Evolutionary conservation across 805 yeast genomes (phyloP).

Genomic region (Candida odintsovae): DNA sequence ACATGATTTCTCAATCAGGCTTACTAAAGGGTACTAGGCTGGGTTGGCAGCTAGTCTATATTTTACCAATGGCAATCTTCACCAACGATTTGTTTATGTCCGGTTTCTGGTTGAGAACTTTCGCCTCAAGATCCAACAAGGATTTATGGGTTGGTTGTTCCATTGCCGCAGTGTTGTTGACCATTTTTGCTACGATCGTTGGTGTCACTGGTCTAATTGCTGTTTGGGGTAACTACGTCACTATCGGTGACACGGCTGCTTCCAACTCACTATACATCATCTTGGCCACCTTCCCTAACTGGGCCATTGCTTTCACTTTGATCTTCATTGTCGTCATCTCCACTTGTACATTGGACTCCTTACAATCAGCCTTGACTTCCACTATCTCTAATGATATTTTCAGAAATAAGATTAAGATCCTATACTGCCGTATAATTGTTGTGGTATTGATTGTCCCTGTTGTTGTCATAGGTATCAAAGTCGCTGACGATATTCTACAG

Average conservation of each 20-base stretch:
- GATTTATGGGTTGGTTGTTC: constrained; percentile 73
- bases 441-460: constrained; percentile 79
- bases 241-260: constrained; percentile 43
- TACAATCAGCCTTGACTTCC: constrained; percentile 85
- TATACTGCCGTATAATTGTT: constrained; percentile 66
- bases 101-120: constrained; percentile 92
- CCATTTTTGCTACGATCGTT: constrained; percentile 59
- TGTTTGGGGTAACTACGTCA: constrained; percentile 76
- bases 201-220: constrained; percentile 86
- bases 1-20: constrained; percentile 59
- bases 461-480: constrained; percentile 75
- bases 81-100: constrained; percentile 88
- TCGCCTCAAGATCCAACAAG: constrained; percentile 74
- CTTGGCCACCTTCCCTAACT: constrained; percentile 66
- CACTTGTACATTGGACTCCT: constrained; percentile 84
- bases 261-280: constrained; percentile 68
- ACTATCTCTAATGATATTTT: constrained; percentile 86
- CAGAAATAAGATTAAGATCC: constrained; percentile 66
- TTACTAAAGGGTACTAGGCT: constrained; percentile 60
- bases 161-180: constrained; percentile 64
- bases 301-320: constrained; percentile 81
- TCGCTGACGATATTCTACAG: constrained; percentile 77
- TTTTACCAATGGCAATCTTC: constrained; percentile 77
- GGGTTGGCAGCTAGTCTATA: constrained; percentile 88
- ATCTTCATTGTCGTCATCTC: constrained; percentile 71